Base-by-base conservation (phyloP, 2,329 filamentous ascomycete genomes). In the Fusarium tjaetaba region DNA sequence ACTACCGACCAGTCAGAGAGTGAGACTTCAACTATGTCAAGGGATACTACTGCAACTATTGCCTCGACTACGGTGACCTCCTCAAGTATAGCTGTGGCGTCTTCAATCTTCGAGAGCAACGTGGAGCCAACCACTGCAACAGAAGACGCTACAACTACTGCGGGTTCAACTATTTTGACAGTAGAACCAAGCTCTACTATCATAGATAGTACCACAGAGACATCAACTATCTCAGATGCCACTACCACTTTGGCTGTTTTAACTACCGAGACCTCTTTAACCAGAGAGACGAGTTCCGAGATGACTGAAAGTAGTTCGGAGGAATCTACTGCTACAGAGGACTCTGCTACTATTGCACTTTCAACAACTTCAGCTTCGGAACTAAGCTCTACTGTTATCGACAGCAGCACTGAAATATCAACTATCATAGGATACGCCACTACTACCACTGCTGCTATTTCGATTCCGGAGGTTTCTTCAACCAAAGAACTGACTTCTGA, bases 181-280 rank as follows among this genome's bases (percentile, higher is more conserved):
- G 10, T 7, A 7, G 24, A 4, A 45, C 4, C 9, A 13, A 45
- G 24, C 42, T 26, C 16, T 20, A 6, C 11, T 26, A 9, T 26
- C 9, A 16, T 9, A 5, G 16, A 9, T 18, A 20, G 42, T 2
- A 3, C 7, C 7, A 20, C 42, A 0, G 7, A 4, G 4, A 45
- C 6, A 48, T 7, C 9, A 7, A 22, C 4, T 0, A 3, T 48
- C 13, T 22, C 20, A 3, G 26, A 15, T 4, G 20, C 4, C 26
- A 14, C 26, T 9, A 28, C 43, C 5, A 14, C 7, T 9, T 4
- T 18, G 4, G 24, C 11, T 18, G 1, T 14, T 28, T 20, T 11
- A 9, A 28, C 43, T 46, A 6, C 7, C 4, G 43, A 28, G 41
- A 15, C 15, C 15, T 24, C 5, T 24, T 16, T 2, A 24, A 7